Percentiles rank a stretch among this genome's conserved stretches.
Conservation (phyloP, 768 basidiomycete genomes). For the Kwoniella sp. region DNA sequence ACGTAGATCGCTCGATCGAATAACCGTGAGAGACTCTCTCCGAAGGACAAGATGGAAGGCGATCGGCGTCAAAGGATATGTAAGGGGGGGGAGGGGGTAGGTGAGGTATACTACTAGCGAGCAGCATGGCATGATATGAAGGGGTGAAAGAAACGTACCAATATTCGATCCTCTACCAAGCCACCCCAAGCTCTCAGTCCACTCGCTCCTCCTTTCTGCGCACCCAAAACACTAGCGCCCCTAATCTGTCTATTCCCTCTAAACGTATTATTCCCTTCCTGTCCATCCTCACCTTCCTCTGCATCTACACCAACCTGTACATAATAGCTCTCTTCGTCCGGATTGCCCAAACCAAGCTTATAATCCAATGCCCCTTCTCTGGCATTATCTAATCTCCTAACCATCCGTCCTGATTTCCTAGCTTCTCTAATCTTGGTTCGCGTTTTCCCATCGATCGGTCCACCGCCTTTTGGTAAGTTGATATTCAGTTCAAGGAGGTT, state of each 20-base stretch:
- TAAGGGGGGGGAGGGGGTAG: too few species aligned
- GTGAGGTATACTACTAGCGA: too few species aligned
- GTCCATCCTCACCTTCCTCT: constrained; percentile 32
- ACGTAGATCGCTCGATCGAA: too few species aligned
- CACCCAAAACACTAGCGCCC: constrained; percentile 49
- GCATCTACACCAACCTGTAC: constrained; percentile 43
- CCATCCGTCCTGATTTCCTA: constrained; percentile 62
- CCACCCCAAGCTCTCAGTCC: constrained; percentile 73
- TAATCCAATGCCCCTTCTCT: constrained; percentile 77
- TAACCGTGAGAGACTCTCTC: too few species aligned
- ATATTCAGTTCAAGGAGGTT: constrained; percentile 41
- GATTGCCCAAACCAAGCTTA: constrained; percentile 60
- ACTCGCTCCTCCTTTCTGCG: constrained; percentile 58
- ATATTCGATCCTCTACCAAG: constrained; percentile 76
- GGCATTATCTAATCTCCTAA: constrained; percentile 65
- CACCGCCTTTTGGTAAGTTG: constrained; percentile 27
- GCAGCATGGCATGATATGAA: too few species aligned
- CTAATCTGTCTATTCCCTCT: constrained; percentile 57
- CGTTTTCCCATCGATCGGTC: constrained; percentile 50
- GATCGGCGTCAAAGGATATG: too few species aligned
- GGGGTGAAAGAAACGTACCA: constrained; percentile 56
- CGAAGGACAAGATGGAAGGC: too few species aligned
- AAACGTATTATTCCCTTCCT: constrained; percentile 37
- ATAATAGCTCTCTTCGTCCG: constrained; percentile 1
- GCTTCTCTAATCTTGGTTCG: constrained; percentile 56